These are phyloP conservation scores for Botryotinia convoluta DNA, from an alignment of 2,329 filamentous ascomycete species.

Conservation along the genomic window DNA sequence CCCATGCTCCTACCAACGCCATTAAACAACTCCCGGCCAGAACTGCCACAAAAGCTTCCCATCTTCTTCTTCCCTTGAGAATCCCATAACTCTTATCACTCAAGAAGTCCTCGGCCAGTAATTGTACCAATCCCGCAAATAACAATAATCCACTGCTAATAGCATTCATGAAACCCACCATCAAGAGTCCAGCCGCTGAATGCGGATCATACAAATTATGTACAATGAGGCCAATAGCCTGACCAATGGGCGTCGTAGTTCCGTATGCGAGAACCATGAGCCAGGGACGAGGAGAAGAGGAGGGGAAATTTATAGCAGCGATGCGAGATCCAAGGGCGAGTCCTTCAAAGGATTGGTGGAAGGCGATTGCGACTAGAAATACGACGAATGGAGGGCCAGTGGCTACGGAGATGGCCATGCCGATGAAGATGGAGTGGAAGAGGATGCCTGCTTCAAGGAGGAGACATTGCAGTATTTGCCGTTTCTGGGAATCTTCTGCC, in stretches of 20 bases:
- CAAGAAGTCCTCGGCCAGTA: constrained; percentile 84
- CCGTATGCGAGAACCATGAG: constrained; percentile 78
- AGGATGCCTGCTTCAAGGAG: constrained; percentile 80
- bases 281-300: constrained; percentile 70
- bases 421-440: constrained; percentile 83
- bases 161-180: constrained; percentile 86
- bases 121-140: constrained; percentile 79
- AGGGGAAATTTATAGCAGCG: constrained; percentile 75
- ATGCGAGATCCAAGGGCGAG: constrained; percentile 83
- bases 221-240: constrained; percentile 75
- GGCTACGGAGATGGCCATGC: constrained; percentile 80
- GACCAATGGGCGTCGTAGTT: constrained; percentile 75
- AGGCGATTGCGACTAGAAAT: constrained; percentile 75
- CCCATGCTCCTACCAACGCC: constrained; percentile 67
- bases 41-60: constrained; percentile 62
- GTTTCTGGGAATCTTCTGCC: constrained; percentile 56
- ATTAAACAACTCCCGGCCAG: constrained; percentile 59
- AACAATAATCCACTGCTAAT: constrained; percentile 77
- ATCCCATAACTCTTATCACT: constrained; percentile 62
- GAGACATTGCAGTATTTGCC: constrained; percentile 72
- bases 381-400: constrained; percentile 77
- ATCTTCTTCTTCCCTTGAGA: constrained; percentile 54
- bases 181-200: constrained; percentile 71
- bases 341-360: constrained; percentile 87
- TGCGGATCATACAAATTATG: constrained; percentile 78